phyloP scores from a whole-genome alignment of 306 rosid species.

The Begonia peltatifolia region DNA sequence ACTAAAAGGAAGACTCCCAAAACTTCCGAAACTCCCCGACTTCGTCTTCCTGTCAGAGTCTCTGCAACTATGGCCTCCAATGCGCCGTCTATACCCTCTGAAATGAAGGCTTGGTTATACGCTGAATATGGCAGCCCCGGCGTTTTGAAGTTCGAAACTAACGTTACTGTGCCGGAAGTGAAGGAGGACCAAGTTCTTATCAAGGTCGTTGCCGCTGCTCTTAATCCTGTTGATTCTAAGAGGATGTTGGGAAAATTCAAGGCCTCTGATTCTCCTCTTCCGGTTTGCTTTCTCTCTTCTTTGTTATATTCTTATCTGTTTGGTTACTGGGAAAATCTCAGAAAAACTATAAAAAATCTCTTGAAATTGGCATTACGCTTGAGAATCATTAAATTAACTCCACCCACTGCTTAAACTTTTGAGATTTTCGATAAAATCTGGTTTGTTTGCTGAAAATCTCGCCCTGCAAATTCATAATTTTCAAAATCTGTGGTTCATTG shows the following conservation, averaged over 20 bases:
- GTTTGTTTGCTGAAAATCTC: too few species aligned
- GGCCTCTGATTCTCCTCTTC: slow-evolving; percentile 86
- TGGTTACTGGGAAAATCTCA: slow-evolving; percentile 8
- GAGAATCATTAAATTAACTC: too few species aligned
- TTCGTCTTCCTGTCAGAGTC: slow-evolving; percentile 18
- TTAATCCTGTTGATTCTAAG: slow-evolving; percentile 83
- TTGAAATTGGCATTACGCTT: too few species aligned
- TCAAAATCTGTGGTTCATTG: too few species aligned
- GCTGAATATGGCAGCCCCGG: slow-evolving; percentile 67
- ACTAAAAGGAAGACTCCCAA: slow-evolving; percentile 4
- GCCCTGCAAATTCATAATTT: too few species aligned
- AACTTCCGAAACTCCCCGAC: neutral
- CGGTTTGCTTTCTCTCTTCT: slow-evolving; percentile 27
- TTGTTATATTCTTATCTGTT: neutral
- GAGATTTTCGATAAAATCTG: too few species aligned
- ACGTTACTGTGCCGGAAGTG: slow-evolving; percentile 53
- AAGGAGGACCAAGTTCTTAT: slow-evolving; percentile 72
- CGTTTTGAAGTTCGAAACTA: slow-evolving; percentile 53
- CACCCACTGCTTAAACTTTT: too few species aligned
- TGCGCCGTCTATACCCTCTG: slow-evolving; percentile 30
- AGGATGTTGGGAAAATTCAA: slow-evolving; percentile 78
- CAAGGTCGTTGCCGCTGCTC: slow-evolving; percentile 72
- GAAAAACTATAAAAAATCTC: neutral
- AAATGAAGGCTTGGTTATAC: slow-evolving; percentile 94
- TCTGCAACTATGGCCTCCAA: slow-evolving; percentile 34